phyloP scores from a whole-genome alignment of 2,329 filamentous ascomycete species.

The Grosmannia penicillata region DNA sequence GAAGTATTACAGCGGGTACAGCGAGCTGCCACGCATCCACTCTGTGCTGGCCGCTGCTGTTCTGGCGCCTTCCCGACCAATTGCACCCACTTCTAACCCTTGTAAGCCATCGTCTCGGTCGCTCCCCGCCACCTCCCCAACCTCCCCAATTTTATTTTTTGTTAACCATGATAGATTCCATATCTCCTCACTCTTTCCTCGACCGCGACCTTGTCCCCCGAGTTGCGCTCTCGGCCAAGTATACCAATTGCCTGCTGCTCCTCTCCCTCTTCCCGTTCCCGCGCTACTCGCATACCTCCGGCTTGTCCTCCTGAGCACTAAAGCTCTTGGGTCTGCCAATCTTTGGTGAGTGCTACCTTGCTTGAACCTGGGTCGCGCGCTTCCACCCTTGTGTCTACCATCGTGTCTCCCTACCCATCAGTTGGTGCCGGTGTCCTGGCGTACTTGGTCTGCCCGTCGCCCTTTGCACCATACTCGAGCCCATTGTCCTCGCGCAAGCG shows the following conservation, averaged over 20 bases:
- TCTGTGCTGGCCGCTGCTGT: conserved; percentile 2
- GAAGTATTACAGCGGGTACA: conserved; percentile 4
- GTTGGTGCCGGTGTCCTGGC: too few species aligned
- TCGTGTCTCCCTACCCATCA: neutral
- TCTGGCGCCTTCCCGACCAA: neutral
- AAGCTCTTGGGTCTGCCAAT: neutral
- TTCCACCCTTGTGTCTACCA: neutral
- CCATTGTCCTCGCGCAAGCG: too few species aligned
- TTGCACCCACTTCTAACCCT: conserved; percentile 4
- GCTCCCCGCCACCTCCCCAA: conserved; percentile 11
- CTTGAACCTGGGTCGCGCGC: too few species aligned
- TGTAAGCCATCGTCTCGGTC: conserved; percentile 6
- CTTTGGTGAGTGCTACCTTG: neutral
- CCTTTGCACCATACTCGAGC: too few species aligned
- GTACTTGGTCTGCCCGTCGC: too few species aligned
- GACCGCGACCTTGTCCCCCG: neutral
- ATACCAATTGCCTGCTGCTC: neutral
- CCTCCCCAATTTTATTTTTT: conserved; percentile 10
- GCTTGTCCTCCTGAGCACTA: neutral
- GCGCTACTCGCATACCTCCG: neutral
- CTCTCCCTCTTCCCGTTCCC: neutral
- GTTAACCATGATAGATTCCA: conserved; percentile 8
- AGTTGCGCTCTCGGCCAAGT: neutral
- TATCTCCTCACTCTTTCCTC: conserved; percentile 4
- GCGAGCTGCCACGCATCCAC: conserved; percentile 6